Percentiles rank a stretch among this genome's conserved stretches.
phyloP scores from a whole-genome alignment of 495 filamentous ascomycete genomes.

The Tuber brumale region DNA sequence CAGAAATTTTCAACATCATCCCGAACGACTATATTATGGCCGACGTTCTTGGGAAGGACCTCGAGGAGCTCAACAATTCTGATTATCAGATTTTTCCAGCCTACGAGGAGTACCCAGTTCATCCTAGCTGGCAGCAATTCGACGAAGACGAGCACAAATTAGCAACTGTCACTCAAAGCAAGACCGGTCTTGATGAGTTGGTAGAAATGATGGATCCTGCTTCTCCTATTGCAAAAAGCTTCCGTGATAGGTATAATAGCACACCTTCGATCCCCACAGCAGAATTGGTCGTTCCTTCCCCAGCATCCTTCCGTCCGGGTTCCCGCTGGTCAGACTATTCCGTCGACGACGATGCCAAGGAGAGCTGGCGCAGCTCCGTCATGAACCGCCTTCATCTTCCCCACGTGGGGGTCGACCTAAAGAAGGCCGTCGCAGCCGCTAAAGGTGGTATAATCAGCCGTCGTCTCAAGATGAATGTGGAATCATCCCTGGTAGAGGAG shows the following conservation, averaged over 20 bases:
- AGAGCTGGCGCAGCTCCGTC: slow-evolving; percentile 22
- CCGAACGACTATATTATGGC: slow-evolving; percentile 15
- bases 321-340: slow-evolving; percentile 34
- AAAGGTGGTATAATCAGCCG: slow-evolving; percentile 15
- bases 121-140: not conserved
- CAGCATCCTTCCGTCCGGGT: slow-evolving; percentile 10
- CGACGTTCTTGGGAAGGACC: slow-evolving; percentile 4
- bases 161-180: slow-evolving; percentile 9
- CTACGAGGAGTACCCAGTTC: not conserved
- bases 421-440: slow-evolving; percentile 19
- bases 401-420: slow-evolving; percentile 7
- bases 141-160: not conserved
- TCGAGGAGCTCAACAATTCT: not conserved
- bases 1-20: slow-evolving; percentile 21
- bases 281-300: slow-evolving; percentile 10
- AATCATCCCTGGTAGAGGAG: not conserved
- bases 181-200: slow-evolving; percentile 15
- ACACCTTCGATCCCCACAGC: slow-evolving; percentile 9
- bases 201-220: slow-evolving; percentile 19
- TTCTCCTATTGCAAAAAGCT: slow-evolving; percentile 3
- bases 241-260: slow-evolving; percentile 10
- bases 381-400: slow-evolving; percentile 27
- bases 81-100: not conserved
- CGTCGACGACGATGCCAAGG: slow-evolving; percentile 15
- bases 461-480: not conserved